Percentiles rank a stretch among this genome's conserved stretches.
Conservation (phyloP, 441 rosid genomes). For the Mallotus repandus region DNA sequence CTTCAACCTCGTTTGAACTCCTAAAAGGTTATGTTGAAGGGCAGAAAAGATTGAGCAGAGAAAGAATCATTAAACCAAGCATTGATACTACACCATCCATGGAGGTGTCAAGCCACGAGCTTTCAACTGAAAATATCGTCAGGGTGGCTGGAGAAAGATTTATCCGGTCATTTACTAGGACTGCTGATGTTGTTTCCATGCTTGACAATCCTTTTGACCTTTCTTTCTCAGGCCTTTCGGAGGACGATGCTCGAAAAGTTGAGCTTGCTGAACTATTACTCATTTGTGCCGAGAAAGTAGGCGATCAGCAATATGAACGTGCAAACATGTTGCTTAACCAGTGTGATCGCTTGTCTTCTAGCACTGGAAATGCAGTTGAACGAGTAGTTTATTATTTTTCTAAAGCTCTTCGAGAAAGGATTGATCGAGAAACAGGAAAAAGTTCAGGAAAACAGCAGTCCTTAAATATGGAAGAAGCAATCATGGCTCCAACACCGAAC, state of each 20-base stretch:
- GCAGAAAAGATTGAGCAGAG: slow-evolving; percentile 28
- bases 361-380: slow-evolving; percentile 44
- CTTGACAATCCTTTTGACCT: slow-evolving; percentile 28
- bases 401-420: slow-evolving; percentile 46
- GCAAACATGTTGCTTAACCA: slow-evolving; percentile 45
- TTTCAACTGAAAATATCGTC: slow-evolving; percentile 44
- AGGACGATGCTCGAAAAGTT: slow-evolving; percentile 34
- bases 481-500: slow-evolving; percentile 15
- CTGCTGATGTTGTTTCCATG: slow-evolving; percentile 16
- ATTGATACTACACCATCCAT: not conserved
- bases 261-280: slow-evolving; percentile 45
- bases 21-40: slow-evolving; percentile 30
- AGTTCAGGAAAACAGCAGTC: not conserved
- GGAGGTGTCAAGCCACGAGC: slow-evolving; percentile 3
- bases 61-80: slow-evolving; percentile 24
- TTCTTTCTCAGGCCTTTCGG: slow-evolving; percentile 34
- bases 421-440: slow-evolving; percentile 44
- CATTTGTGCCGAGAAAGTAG: slow-evolving; percentile 46
- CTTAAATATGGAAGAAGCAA: slow-evolving; percentile 24
- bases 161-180: slow-evolving; percentile 27
- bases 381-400: slow-evolving; percentile 46
- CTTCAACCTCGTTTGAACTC: slow-evolving; percentile 39
- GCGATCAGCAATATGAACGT: slow-evolving; percentile 36
- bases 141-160: slow-evolving; percentile 51
- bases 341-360: slow-evolving; percentile 34